Conservation (phyloP, 495 filamentous ascomycete genomes). For the Trypethelium eluteriae region DNA sequence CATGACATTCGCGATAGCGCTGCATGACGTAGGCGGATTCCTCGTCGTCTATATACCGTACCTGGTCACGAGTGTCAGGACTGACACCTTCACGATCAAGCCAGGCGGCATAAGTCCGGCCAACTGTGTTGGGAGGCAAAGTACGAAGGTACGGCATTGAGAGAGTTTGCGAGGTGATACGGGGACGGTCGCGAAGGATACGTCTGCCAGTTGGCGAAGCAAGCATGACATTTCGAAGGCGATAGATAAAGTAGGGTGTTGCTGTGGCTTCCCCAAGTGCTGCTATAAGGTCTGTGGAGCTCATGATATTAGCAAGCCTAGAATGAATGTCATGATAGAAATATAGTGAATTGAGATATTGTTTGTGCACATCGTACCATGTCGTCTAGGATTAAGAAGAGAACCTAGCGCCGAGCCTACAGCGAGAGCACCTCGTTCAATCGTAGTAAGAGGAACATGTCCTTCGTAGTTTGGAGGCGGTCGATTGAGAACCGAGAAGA, state of each 20-base stretch:
- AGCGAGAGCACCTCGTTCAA: slow-evolving; percentile 71
- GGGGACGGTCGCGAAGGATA: slow-evolving; percentile 82
- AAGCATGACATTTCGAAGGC: slow-evolving; percentile 88
- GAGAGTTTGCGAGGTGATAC: slow-evolving; percentile 74
- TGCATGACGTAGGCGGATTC: slow-evolving; percentile 99
- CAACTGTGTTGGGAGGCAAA: slow-evolving; percentile 67
- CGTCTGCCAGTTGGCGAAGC: slow-evolving; percentile 72
- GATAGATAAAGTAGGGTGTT: slow-evolving; percentile 89
- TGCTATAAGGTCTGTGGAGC: slow-evolving; percentile 72
- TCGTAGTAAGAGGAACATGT: slow-evolving; percentile 76
- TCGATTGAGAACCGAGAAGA: slow-evolving; percentile 72
- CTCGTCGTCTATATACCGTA: slow-evolving; percentile 85
- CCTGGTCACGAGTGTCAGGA: slow-evolving; percentile 73
- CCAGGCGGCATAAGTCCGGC: slow-evolving; percentile 79
- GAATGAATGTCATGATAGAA: background rate
- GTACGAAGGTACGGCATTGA: slow-evolving; percentile 60
- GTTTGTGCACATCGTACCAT: slow-evolving; percentile 42
- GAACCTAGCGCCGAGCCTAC: slow-evolving; percentile 75
- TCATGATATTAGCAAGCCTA: background rate
- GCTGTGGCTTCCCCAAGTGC: slow-evolving; percentile 87
- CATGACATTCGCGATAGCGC: slow-evolving; percentile 93
- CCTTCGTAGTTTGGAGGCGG: slow-evolving; percentile 79
- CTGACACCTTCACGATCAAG: slow-evolving; percentile 86
- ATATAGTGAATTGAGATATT: background rate
- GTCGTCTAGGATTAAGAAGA: slow-evolving; percentile 70